Percentiles rank a stretch among this genome's conserved stretches.
Evolutionary conservation across 768 basidiomycete species (phyloP).

Genomic region (Lactifluus echinatus): DNA sequence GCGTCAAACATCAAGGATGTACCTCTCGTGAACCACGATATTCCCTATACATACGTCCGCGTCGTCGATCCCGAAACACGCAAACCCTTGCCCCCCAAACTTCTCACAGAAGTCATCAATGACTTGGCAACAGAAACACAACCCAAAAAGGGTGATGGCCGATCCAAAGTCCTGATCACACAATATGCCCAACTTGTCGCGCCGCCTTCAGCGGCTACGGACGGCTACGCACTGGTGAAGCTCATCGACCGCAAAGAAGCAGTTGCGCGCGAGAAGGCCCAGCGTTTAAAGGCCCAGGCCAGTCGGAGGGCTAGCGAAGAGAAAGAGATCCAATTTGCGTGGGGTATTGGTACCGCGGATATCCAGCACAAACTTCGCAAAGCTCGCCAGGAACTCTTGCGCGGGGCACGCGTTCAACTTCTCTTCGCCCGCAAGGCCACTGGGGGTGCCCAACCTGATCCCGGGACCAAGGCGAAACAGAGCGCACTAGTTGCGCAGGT

Average conservation of each 20-base stretch:
- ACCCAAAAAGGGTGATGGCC: neutral
- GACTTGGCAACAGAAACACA: conserved; percentile 4
- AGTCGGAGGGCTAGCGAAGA: conserved; percentile 18
- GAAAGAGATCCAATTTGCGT: conserved; percentile 33
- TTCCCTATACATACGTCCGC: conserved; percentile 17
- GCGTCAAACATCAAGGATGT: neutral
- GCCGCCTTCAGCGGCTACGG: conserved; percentile 12
- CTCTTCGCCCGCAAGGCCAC: conserved; percentile 25
- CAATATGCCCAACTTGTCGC: conserved; percentile 18
- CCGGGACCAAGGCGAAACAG: neutral
- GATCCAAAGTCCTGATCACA: neutral
- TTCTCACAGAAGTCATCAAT: conserved; percentile 10
- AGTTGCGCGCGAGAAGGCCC: conserved; percentile 8
- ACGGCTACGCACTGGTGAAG: conserved; percentile 20
- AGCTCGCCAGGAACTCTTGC: conserved; percentile 25
- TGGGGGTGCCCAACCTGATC: conserved; percentile 6
- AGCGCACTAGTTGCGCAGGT: conserved; percentile 13
- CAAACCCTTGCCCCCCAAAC: conserved; percentile 12
- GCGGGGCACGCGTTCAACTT: conserved; percentile 27
- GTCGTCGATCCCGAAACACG: conserved; percentile 18
- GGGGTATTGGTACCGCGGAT: conserved; percentile 29
- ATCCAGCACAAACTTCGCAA: conserved; percentile 32
- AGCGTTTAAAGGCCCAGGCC: conserved; percentile 6
- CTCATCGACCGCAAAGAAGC: conserved; percentile 6
- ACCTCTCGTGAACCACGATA: conserved; percentile 17